phyloP scores from a whole-genome alignment of 1,139 yeast genomes.

The Arxiozyma slooffiae region DNA sequence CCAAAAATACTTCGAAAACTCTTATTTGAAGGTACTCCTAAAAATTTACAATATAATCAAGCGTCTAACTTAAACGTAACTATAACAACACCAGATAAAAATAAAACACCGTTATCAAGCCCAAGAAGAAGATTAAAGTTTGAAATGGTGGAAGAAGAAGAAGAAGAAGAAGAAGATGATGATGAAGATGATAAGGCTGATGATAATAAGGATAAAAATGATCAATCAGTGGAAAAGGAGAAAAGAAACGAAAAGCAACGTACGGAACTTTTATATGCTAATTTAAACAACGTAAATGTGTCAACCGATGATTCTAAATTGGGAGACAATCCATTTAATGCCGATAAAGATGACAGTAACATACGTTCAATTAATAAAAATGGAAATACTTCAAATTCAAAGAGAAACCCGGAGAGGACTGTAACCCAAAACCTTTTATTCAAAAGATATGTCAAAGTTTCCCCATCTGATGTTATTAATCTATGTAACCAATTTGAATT shows the following conservation, averaged over 20 bases:
- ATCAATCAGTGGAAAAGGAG: background rate
- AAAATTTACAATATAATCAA: constrained; percentile 13
- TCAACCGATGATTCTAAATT: background rate
- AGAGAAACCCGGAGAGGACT: background rate
- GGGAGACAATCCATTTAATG: background rate
- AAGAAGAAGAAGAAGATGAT: constrained; percentile 11
- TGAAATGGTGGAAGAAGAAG: constrained; percentile 24
- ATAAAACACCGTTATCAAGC: constrained; percentile 6
- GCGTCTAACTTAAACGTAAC: background rate
- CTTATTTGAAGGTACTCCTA: constrained; percentile 17
- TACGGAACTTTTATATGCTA: too few relatives aligned
- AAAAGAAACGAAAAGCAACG: background rate
- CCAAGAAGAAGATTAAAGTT: constrained; percentile 28
- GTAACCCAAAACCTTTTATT: background rate
- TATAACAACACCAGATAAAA: constrained; percentile 5
- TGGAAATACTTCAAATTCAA: background rate
- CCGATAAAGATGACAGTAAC: background rate
- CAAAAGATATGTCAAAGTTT: constrained; percentile 24
- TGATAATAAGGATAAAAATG: constrained; percentile 8
- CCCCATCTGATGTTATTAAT: constrained; percentile 45
- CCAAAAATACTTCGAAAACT: constrained; percentile 23
- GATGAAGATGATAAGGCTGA: background rate
- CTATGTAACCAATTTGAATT: constrained; percentile 56
- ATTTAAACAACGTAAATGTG: background rate
- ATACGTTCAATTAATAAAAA: background rate